Base-by-base conservation (phyloP, 805 yeast genomes). In the Candida caryicola region DNA sequence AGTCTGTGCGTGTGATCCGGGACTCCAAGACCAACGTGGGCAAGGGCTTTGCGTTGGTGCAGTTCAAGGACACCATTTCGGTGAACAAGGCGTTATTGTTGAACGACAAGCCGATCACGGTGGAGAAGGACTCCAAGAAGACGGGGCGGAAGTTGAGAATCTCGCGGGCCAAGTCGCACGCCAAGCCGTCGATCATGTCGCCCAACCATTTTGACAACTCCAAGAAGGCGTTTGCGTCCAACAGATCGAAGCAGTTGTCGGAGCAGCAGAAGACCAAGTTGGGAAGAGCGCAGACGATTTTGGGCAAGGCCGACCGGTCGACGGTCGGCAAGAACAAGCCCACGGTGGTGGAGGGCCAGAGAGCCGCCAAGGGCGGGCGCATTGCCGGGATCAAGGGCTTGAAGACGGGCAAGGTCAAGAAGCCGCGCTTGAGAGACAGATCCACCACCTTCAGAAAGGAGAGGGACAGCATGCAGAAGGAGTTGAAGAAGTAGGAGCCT, bases 1-100 rank as follows among this genome's bases (percentile, higher is more conserved):
- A 89, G 59, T 82, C 85, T 45, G 96, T 93, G 23, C 78, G 99
- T 60, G 76, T 93, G 33, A 77, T 93, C 23, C 79, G 99, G 57
- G 99, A 93, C 59, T 66, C 95, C 13, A 87, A 87, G 66, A 91
- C 97, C 16, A 91, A 93, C 53, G 71, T 91, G 42, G 99, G 99
- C 46, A 93, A 93, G 66, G 99, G 99, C 4, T 90, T 93, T 66
- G 99, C 96, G 4, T 86, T 90, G 58, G 89, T 93, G 25, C 98
- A 91, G 62, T 93, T 90, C 68, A 76, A 72, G 44, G 91, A 85
- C 54, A 50, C 76, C 1, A 64, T 82, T 39, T 71, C 81, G 29
- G 96, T 93, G 7, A 80, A 81, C 45, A 85, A 86, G 56, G 97
- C 96, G 1, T 62, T 93, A 37, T 63, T 88, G 42, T 66, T 87